These are phyloP conservation scores for Coemansia sp. DNA, from an alignment of 192 early-diverging fungal species.

Conservation along the genomic window DNA sequence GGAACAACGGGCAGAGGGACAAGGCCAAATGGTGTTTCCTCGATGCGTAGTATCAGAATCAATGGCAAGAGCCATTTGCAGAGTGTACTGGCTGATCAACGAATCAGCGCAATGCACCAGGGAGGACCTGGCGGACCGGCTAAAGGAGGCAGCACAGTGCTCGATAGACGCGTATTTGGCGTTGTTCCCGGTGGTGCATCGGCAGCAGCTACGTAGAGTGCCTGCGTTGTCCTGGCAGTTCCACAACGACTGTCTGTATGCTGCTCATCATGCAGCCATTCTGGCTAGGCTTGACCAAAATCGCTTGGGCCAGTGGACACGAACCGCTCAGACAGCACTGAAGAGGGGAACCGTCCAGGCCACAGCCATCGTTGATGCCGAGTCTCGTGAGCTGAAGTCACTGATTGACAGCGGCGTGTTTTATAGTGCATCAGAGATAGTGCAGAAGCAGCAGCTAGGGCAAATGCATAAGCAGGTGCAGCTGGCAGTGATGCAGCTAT, in stretches of 20 bases:
- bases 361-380: constrained; percentile 3
- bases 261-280: constrained; percentile 32
- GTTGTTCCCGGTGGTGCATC: constrained; percentile 28
- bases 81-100: not conserved
- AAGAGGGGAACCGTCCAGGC: constrained; percentile 3
- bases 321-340: constrained; percentile 8
- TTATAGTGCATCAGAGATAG: not conserved
- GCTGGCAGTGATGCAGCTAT: constrained; percentile 19
- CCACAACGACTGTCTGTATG: constrained; percentile 46
- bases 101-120: not conserved
- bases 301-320: constrained; percentile 4
- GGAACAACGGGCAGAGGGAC: not conserved
- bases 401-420: constrained; percentile 13
- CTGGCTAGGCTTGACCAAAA: constrained; percentile 2
- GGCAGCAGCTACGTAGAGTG: constrained; percentile 19
- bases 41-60: constrained; percentile 5
- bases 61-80: not conserved
- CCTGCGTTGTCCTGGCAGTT: constrained; percentile 45
- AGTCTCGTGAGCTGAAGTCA: constrained; percentile 14
- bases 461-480: constrained; percentile 14
- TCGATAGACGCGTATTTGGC: constrained; percentile 17
- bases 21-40: not conserved
- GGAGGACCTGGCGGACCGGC: constrained; percentile 3
- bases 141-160: constrained; percentile 12
- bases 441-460: constrained; percentile 3